phyloP scores from a whole-genome alignment of 768 basidiomycete genomes.

The Suillus lakei region DNA sequence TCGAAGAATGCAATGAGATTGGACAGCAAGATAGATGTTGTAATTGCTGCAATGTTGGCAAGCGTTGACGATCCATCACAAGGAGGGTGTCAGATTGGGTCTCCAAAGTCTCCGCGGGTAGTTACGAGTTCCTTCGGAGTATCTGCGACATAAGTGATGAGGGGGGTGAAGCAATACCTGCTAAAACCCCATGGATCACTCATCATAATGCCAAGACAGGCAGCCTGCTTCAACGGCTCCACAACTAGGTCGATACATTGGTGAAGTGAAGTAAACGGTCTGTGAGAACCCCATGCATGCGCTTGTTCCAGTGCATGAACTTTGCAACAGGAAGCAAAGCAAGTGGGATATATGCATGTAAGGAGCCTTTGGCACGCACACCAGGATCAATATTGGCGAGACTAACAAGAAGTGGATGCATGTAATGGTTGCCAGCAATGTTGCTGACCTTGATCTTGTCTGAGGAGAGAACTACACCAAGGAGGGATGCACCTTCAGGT shows the following conservation, averaged over 20 bases:
- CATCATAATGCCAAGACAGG: constrained; percentile 24
- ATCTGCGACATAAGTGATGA: constrained; percentile 33
- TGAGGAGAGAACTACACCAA: constrained; percentile 34
- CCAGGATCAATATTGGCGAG: constrained; percentile 16
- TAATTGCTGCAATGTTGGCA: constrained; percentile 15
- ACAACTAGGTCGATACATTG: constrained; percentile 21
- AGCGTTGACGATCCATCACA: constrained; percentile 29
- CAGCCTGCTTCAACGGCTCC: constrained; percentile 21
- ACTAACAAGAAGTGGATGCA: constrained; percentile 17
- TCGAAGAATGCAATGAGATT: constrained; percentile 13
- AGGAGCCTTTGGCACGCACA: constrained; percentile 18
- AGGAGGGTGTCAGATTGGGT: constrained; percentile 30
- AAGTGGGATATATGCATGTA: constrained; percentile 21
- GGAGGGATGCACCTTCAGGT: constrained; percentile 30
- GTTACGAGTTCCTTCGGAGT: constrained; percentile 17
- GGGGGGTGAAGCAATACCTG: constrained; percentile 20
- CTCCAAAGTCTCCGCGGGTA: constrained; percentile 33
- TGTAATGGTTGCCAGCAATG: constrained; percentile 11
- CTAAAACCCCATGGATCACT: constrained; percentile 24
- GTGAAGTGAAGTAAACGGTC: constrained; percentile 27
- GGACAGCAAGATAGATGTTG: not conserved
- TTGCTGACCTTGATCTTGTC: constrained; percentile 35
- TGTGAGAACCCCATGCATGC: constrained; percentile 14
- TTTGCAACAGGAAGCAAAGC: constrained; percentile 28
- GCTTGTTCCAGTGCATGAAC: constrained; percentile 13